A percentile compares a stretch with the other conserved stretches of the same genome.
Conservation (phyloP, 2,329 filamentous ascomycete genomes). For the Cercospora janseana region DNA sequence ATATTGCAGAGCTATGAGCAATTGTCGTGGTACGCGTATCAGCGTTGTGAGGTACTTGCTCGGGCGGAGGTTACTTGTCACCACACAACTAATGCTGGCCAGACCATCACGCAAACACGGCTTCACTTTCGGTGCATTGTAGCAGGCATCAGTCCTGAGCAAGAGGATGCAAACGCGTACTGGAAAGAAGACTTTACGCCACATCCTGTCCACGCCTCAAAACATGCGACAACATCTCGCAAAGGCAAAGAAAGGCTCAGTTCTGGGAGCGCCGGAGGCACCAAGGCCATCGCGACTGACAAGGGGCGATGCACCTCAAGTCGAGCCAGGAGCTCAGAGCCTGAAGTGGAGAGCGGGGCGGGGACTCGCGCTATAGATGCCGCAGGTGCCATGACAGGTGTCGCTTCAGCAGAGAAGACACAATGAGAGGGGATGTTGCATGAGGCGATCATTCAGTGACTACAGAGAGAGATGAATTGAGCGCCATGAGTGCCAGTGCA, state of each 20-base stretch:
- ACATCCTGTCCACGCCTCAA: conserved; percentile 19
- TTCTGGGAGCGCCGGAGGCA: conserved; percentile 11
- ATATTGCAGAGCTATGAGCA: conserved; percentile 37
- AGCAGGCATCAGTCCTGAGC: conserved; percentile 30
- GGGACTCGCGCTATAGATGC: no score
- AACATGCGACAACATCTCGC: conserved; percentile 17
- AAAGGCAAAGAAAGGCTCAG: conserved; percentile 31
- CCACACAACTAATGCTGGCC: not conserved
- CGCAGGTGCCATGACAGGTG: no score
- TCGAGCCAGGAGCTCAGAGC: not conserved
- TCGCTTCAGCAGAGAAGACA: no score
- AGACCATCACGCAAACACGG: conserved; percentile 38
- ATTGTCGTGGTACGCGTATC: conserved; percentile 32
- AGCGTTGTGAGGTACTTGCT: conserved; percentile 31
- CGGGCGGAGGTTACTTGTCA: not conserved
- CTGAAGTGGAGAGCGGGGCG: not conserved
- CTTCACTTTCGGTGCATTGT: conserved; percentile 35
- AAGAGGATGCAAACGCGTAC: conserved; percentile 24
- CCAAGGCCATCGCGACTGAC: not conserved
- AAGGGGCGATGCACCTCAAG: not conserved
- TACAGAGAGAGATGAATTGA: no score
- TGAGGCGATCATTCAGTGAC: no score
- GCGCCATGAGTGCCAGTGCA: no score
- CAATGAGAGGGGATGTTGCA: no score
- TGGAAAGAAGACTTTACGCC: conserved; percentile 33